Percentiles rank a stretch among this genome's conserved stretches.
Evolutionary conservation across 2,329 filamentous ascomycete species (phyloP).

Genomic region (Fonsecaea pedrosoi): DNA sequence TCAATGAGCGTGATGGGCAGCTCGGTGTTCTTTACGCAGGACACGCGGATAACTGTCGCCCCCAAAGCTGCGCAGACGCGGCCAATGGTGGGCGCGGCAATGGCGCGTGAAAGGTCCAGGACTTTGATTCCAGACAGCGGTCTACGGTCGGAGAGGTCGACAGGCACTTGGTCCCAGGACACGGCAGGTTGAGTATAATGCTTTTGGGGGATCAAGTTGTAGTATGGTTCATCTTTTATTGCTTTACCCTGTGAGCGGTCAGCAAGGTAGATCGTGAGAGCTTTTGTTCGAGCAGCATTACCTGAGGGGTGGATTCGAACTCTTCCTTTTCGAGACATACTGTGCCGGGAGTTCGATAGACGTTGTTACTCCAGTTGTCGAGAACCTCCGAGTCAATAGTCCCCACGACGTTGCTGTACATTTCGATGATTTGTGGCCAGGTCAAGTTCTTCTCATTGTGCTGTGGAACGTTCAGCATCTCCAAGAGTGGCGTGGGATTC

Average conservation of each 20-base stretch:
- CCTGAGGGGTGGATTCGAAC: conserved; percentile 17
- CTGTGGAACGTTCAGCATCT: conserved; percentile 25
- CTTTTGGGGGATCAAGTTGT: background rate
- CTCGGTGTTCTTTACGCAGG: conserved; percentile 70
- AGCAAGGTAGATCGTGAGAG: background rate
- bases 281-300: background rate
- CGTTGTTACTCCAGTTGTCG: conserved; percentile 28
- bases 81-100: conserved; percentile 74
- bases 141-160: conserved; percentile 9
- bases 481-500: conserved; percentile 19
- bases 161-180: conserved; percentile 2
- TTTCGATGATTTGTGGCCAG: conserved; percentile 20
- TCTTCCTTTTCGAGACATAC: conserved; percentile 25
- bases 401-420: conserved; percentile 20
- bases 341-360: conserved; percentile 26
- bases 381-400: conserved; percentile 17
- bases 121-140: conserved; percentile 69
- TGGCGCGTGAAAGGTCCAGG: conserved; percentile 75
- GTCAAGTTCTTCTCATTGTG: conserved; percentile 23
- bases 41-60: conserved; percentile 75
- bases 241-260: conserved; percentile 1
- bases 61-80: conserved; percentile 76
- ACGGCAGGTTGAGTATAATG: conserved; percentile 8
- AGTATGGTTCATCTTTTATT: conserved; percentile 11
- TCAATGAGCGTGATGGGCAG: conserved; percentile 76